Evolutionary conservation across 805 yeast species (phyloP).

Genomic region (Candida andamanensis): DNA sequence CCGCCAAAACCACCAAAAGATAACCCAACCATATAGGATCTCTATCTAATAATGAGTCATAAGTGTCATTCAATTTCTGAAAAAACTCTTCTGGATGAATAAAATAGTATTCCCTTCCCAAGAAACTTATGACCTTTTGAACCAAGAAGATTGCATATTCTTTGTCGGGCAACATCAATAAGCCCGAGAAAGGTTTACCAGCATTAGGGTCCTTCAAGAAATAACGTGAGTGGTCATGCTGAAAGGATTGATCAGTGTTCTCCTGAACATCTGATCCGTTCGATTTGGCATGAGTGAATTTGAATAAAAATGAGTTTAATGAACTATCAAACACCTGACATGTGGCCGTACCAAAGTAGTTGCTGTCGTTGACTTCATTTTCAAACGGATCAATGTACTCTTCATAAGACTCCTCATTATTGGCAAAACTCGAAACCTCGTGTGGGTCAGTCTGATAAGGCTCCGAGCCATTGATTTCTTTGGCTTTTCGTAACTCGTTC

Average conservation of each 20-base stretch:
- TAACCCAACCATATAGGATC: slow-evolving; percentile 8
- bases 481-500: slow-evolving; percentile 3
- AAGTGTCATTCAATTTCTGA: slow-evolving; percentile 4
- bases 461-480: not conserved
- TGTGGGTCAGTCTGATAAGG: no score
- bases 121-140: slow-evolving; percentile 7
- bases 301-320: slow-evolving; percentile 6
- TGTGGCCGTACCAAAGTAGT: slow-evolving; percentile 6
- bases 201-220: slow-evolving; percentile 4
- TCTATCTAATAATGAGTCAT: slow-evolving; percentile 4
- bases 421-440: not conserved
- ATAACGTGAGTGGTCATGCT: slow-evolving; percentile 1
- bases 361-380: slow-evolving; percentile 1
- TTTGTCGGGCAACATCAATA: slow-evolving; percentile 9
- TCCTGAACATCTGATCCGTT: no score
- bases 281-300: slow-evolving; percentile 4
- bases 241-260: not conserved
- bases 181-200: slow-evolving; percentile 3
- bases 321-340: slow-evolving; percentile 9
- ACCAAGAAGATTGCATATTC: slow-evolving; percentile 8
- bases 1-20: slow-evolving; percentile 7
- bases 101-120: slow-evolving; percentile 7
- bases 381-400: slow-evolving; percentile 7
- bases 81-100: slow-evolving; percentile 6
- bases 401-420: not conserved